Evolutionary conservation across 495 filamentous ascomycete species (phyloP), one percentile per base, ranked within the genome.

Genomic region (Annulohypoxylon nitens): DNA sequence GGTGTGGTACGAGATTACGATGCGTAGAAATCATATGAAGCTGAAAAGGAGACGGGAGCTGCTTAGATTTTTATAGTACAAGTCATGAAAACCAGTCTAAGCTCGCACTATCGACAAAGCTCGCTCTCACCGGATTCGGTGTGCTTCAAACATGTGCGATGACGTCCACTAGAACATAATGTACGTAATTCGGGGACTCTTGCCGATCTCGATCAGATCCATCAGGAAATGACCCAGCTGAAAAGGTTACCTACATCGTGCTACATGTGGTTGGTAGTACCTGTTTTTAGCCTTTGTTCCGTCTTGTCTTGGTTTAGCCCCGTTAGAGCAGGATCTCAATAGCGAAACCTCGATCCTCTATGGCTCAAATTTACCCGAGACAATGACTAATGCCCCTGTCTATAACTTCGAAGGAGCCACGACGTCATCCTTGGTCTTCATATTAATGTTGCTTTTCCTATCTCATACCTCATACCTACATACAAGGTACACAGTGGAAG

Each of bases 41-140:
- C 4, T 37, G 12, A 34, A 34, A 11, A 57, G 30, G 30, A 6
- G 30, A 45, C 5, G 51, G 36, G 58, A 48, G 20, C 34, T 36
- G 25, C 43, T 23, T 34, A 16, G 12, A 43, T 25, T 33, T 54
- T 41, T 64, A 64, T 58, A 48, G 20, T 57, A 18, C 43, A 47
- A 2, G 43, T 47, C n/a, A 2, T 16, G 3, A 34, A 57, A 33
- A 2, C 16, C 14, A 4, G 18, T 30, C 5, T 33, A 9, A 30
- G n/a, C 34, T 71, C 12, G 8, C 4, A 25, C 55, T 71, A 50
- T 72, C 54, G 12, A 58, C 62, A 70, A 74, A 70, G 57, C 62
- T 67, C 54, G 57, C 69, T 50, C 55, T 67, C 54, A 61, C 69
- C 55, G 72, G 57, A 73, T 69, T 50, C 66, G 73, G 66, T 39